Percentiles rank a stretch among this genome's conserved stretches.
Evolutionary conservation across 163 green algal species (phyloP).

Genomic region (Trebouxia gelatinosa): DNA sequence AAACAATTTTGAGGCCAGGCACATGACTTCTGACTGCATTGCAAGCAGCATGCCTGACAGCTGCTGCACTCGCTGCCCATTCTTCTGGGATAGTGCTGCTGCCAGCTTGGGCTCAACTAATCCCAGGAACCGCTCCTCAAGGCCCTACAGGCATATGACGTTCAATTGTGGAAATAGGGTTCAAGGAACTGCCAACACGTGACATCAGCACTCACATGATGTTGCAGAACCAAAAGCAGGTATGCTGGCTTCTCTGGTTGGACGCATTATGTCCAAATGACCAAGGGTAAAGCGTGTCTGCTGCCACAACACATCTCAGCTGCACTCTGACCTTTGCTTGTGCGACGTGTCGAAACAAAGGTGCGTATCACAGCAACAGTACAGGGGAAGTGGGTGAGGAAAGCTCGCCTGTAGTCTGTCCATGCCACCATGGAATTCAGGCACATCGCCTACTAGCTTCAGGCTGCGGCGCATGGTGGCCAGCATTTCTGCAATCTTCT

Average conservation of each 20-base stretch:
- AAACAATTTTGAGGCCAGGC: neutral
- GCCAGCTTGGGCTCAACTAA: constrained; percentile 66
- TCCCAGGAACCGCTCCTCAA: constrained; percentile 80
- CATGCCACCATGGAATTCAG: constrained; percentile 79
- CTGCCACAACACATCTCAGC: too few relatives aligned
- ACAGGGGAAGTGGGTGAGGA: neutral
- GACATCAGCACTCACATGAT: neutral
- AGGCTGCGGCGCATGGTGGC: constrained; percentile 74
- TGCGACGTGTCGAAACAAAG: neutral
- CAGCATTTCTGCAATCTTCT: constrained; percentile 76
- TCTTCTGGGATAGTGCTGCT: constrained; percentile 52
- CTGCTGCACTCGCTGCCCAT: constrained; percentile 43
- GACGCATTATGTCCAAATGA: neutral
- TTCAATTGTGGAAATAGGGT: neutral
- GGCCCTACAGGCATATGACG: constrained; percentile 10
- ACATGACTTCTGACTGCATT: neutral
- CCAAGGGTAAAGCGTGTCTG: neutral
- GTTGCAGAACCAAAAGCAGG: neutral
- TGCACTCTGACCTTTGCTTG: neutral
- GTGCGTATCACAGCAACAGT: neutral
- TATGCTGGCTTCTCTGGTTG: too few relatives aligned
- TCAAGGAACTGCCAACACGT: neutral
- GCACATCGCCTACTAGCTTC: constrained; percentile 75
- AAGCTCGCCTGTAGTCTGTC: constrained; percentile 53
- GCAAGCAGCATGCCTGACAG: constrained; percentile 61